A percentile compares a stretch with the other conserved stretches of the same genome.
Conservation (phyloP, 129 eudicot species). For the Flaveria sonorensis region DNA sequence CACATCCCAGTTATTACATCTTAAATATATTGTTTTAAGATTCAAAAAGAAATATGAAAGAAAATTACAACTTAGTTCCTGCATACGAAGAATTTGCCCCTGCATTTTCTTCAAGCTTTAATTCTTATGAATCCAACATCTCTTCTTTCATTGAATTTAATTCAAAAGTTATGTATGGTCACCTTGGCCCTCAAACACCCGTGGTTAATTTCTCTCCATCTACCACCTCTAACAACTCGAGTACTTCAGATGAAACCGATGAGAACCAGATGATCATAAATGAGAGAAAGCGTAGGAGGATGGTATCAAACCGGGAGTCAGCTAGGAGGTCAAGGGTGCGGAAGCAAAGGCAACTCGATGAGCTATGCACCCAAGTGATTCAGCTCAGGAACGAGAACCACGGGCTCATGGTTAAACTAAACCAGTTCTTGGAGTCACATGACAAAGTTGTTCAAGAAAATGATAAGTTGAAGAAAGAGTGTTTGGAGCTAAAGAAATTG, state of each 20-base stretch:
- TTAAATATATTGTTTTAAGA: not conserved
- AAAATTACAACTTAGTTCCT: not conserved
- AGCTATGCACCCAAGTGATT: constrained; percentile 38
- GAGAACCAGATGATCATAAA: constrained; percentile 24
- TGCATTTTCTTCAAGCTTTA: constrained; percentile 2
- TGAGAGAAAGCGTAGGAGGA: constrained; percentile 44
- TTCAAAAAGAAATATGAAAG: constrained; percentile 7
- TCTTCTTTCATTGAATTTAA: not conserved
- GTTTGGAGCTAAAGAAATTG: constrained; percentile 32
- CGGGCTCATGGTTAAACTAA: constrained; percentile 29
- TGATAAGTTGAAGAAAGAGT: constrained; percentile 32
- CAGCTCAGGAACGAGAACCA: constrained; percentile 35
- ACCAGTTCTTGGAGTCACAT: constrained; percentile 33
- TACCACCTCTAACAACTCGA: constrained; percentile 17
- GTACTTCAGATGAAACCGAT: constrained; percentile 36
- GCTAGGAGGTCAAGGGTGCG: constrained; percentile 47
- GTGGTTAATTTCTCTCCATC: constrained; percentile 9
- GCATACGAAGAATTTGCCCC: not conserved
- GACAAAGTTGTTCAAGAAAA: constrained; percentile 32
- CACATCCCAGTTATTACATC: not conserved
- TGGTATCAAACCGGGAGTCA: constrained; percentile 48
- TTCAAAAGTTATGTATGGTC: not conserved
- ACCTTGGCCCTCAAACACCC: constrained; percentile 9
- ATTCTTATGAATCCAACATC: constrained; percentile 3
- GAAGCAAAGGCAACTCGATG: constrained; percentile 45